Evolutionary conservation across 2,329 filamentous ascomycete genomes (phyloP).

Genomic region (Trichoderma harzianum): DNA sequence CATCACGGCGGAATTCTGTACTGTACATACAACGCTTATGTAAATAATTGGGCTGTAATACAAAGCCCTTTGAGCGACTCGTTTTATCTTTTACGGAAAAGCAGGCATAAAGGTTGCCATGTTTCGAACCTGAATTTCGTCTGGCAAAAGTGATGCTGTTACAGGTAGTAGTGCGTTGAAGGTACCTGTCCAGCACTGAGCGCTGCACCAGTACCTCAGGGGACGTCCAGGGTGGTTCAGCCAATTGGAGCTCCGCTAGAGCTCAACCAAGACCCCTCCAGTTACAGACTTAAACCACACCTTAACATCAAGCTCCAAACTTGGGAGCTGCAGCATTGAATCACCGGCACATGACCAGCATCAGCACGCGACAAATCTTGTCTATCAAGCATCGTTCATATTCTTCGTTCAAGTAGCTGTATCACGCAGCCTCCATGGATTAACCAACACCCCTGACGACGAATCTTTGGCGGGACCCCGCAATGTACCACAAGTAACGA

Average conservation of each 20-base stretch:
- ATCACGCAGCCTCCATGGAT: neutral
- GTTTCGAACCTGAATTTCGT: neutral
- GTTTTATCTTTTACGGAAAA: neutral
- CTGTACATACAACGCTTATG: neutral
- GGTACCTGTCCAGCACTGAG: neutral
- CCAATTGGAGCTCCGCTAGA: constrained; percentile 5
- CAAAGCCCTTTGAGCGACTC: neutral
- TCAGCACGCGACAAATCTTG: neutral
- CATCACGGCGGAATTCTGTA: neutral
- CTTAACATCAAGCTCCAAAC: neutral
- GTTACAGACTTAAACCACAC: neutral
- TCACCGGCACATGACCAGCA: constrained; percentile 5
- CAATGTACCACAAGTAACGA: constrained; percentile 21
- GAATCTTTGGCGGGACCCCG: constrained; percentile 15
- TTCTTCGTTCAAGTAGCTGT: neutral
- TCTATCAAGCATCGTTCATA: neutral
- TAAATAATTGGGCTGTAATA: neutral
- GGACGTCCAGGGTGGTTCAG: neutral
- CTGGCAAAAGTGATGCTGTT: neutral
- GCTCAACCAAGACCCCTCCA: constrained; percentile 10
- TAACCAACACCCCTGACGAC: neutral
- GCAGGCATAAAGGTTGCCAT: neutral
- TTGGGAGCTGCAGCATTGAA: constrained; percentile 4
- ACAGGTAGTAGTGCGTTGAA: neutral
- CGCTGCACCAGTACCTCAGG: neutral